Conservation (phyloP, 2,329 filamentous ascomycete genomes). For the Aspergillus sp. region DNA sequence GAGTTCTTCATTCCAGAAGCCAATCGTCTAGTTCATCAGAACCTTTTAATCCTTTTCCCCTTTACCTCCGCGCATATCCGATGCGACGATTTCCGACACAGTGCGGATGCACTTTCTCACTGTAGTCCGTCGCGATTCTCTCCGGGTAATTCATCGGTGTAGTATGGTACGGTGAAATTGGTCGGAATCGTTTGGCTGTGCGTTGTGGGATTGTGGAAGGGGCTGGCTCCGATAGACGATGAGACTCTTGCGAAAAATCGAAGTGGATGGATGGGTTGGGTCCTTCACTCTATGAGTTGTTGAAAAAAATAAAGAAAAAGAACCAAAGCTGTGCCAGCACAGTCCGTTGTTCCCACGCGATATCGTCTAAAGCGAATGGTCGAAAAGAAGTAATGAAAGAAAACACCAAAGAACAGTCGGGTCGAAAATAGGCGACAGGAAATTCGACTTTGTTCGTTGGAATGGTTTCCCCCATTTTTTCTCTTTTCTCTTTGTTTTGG, state of each 20-base stretch:
- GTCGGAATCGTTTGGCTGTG: background rate
- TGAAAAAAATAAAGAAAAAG: background rate
- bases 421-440: too few species aligned
- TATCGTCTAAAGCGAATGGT: conserved; percentile 1
- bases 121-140: too few species aligned
- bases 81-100: too few species aligned
- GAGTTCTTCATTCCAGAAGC: too few species aligned
- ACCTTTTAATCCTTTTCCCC: too few species aligned
- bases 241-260: too few species aligned
- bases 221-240: background rate
- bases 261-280: too few species aligned
- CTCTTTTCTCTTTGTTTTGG: too few species aligned
- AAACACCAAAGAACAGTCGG: background rate
- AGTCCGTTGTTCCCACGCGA: conserved; percentile 2
- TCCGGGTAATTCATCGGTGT: too few species aligned
- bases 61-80: too few species aligned
- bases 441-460: background rate
- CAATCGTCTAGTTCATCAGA: too few species aligned
- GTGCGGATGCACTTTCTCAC: too few species aligned
- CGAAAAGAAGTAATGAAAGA: conserved; percentile 1
- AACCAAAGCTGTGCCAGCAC: conserved; percentile 12
- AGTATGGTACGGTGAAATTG: background rate
- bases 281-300: background rate
- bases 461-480: background rate
- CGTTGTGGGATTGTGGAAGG: background rate